A percentile compares a stretch with the other conserved stretches of the same genome.
These are phyloP conservation scores for Entophlyctis luteolus DNA, from an alignment of 192 early-diverging fungal species.

Conservation along the genomic window DNA sequence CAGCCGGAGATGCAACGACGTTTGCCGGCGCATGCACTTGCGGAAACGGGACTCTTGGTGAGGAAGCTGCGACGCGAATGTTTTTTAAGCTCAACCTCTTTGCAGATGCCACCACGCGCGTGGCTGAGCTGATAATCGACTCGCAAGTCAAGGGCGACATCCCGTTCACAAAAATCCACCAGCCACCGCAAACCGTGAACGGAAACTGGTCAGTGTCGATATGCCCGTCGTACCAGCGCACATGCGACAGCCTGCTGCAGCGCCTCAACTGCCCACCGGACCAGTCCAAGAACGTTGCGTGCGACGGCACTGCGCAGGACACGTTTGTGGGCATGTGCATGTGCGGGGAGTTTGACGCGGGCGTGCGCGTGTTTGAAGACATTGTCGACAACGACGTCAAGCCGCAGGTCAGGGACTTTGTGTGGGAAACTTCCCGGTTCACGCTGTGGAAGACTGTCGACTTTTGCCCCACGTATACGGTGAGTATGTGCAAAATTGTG, in stretches of 20 bases:
- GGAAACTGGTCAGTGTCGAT: conserved; percentile 1
- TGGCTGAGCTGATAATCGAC: background rate
- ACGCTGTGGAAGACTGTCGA: background rate
- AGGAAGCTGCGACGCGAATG: no score
- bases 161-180: conserved; percentile 5
- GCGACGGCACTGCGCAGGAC: background rate
- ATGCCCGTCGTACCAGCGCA: background rate
- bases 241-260: background rate
- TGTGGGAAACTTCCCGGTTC: background rate
- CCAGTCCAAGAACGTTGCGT: background rate
- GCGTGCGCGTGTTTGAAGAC: background rate
- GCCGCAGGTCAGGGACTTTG: background rate
- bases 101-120: background rate
- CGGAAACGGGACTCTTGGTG: no score
- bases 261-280: background rate
- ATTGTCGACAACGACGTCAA: conserved; percentile 4
- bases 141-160: background rate
- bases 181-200: background rate
- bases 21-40: background rate
- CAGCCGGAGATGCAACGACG: background rate
- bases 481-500: no score
- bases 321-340: background rate
- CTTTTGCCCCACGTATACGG: background rate
- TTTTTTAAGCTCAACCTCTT: no score
- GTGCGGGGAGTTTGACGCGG: background rate